Percentiles rank a stretch among this genome's conserved stretches.
These are phyloP conservation scores for Exophiala viscosa DNA, from an alignment of 2,329 filamentous ascomycete genomes.

Conservation along the genomic window DNA sequence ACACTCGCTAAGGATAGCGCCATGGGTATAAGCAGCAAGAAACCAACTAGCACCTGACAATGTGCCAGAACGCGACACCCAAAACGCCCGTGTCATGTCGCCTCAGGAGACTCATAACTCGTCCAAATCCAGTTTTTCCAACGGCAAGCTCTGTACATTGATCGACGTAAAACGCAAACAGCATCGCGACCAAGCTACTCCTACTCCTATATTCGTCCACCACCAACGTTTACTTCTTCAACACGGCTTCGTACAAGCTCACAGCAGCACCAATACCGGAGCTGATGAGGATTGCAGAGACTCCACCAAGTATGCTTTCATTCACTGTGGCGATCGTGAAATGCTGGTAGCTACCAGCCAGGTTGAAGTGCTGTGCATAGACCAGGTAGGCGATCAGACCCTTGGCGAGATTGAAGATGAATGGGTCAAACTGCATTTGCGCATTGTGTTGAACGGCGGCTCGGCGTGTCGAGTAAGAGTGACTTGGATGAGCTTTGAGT, in stretches of 20 bases:
- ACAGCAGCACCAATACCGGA: constrained; percentile 40
- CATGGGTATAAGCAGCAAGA: constrained; percentile 14
- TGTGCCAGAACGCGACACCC: not conserved
- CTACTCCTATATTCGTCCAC: not conserved
- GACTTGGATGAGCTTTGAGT: constrained; percentile 39
- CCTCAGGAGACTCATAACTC: constrained; percentile 17
- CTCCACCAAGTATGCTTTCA: constrained; percentile 38
- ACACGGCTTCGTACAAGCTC: constrained; percentile 46
- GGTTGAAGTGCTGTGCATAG: constrained; percentile 55
- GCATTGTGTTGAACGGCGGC: constrained; percentile 27
- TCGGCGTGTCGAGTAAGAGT: constrained; percentile 37
- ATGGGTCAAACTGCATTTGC: constrained; percentile 62
- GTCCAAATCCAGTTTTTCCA: constrained; percentile 9
- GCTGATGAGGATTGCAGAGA: constrained; percentile 39
- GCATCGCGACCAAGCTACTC: not conserved
- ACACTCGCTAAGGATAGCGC: not conserved
- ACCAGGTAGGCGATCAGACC: constrained; percentile 77
- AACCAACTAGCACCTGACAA: constrained; percentile 8
- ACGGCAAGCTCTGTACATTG: constrained; percentile 8
- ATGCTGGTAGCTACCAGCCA: constrained; percentile 37
- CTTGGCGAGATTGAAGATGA: constrained; percentile 88
- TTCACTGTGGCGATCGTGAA: constrained; percentile 38
- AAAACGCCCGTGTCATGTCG: constrained; percentile 8
- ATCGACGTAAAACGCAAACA: not conserved
- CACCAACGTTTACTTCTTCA: constrained; percentile 36